phyloP scores from a whole-genome alignment of 2,329 filamentous ascomycete genomes.

The Neophaeococcomyces aloes region DNA sequence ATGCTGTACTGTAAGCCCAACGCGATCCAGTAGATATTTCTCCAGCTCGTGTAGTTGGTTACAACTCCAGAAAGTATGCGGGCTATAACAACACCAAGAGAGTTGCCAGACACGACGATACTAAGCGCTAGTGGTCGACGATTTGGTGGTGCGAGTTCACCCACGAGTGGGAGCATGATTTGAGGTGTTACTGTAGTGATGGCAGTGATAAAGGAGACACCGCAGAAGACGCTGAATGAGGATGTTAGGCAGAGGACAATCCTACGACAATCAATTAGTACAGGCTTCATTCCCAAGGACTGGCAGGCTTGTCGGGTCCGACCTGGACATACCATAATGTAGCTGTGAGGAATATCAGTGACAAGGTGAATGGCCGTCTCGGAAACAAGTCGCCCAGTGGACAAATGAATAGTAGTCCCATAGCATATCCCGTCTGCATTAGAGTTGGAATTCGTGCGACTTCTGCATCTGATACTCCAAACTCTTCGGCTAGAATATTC shows the following conservation, averaged over 20 bases:
- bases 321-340: conserved; percentile 50
- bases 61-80: conserved; percentile 66
- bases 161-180: conserved; percentile 69
- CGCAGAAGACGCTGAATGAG: conserved; percentile 54
- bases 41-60: conserved; percentile 63
- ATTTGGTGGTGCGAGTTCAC: conserved; percentile 61
- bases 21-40: conserved; percentile 68
- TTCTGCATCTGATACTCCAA: conserved; percentile 58
- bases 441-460: conserved; percentile 61
- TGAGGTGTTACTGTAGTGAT: conserved; percentile 71
- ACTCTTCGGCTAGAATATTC: conserved; percentile 62
- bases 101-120: conserved; percentile 63
- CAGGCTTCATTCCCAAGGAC: too few relatives aligned
- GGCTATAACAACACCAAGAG: conserved; percentile 66
- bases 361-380: conserved; percentile 55
- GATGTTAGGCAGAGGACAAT: conserved; percentile 60
- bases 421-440: conserved; percentile 69
- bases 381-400: conserved; percentile 61
- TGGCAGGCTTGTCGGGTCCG: not conserved
- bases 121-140: conserved; percentile 60
- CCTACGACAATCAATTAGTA: too few relatives aligned
- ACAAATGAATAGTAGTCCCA: conserved; percentile 62
- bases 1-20: conserved; percentile 61
- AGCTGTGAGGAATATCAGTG: conserved; percentile 57
- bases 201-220: conserved; percentile 62